These are phyloP conservation scores for Xanthoconium stramineum DNA, from an alignment of 768 basidiomycete species.

Conservation along the genomic window DNA sequence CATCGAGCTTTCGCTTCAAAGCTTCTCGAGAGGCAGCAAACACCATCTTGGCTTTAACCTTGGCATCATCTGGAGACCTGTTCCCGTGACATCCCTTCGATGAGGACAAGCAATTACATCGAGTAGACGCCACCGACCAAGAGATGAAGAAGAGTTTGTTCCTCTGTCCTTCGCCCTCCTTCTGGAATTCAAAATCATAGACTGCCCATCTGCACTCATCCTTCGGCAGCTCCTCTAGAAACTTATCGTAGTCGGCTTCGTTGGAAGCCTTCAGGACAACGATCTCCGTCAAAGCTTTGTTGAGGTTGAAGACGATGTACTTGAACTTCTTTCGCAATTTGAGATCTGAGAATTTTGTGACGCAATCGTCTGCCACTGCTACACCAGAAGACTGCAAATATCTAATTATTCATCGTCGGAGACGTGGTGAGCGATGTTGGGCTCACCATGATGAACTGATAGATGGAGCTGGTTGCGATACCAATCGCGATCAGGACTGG, in stretches of 20 bases:
- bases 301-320: slow-evolving; percentile 83
- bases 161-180: slow-evolving; percentile 56
- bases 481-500: slow-evolving; percentile 22
- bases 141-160: slow-evolving; percentile 85
- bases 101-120: not conserved
- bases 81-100: not conserved
- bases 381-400: slow-evolving; percentile 34
- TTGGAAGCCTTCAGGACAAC: slow-evolving; percentile 64
- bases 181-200: slow-evolving; percentile 86
- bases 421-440: not conserved
- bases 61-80: slow-evolving; percentile 86
- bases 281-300: slow-evolving; percentile 59
- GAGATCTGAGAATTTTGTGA: slow-evolving; percentile 10
- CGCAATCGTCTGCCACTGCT: slow-evolving; percentile 52
- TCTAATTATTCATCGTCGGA: not conserved
- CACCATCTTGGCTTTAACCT: slow-evolving; percentile 91
- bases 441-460: slow-evolving; percentile 32
- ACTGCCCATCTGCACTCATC: slow-evolving; percentile 80
- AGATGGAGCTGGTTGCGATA: slow-evolving; percentile 22
- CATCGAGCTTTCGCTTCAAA: slow-evolving; percentile 69
- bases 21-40: slow-evolving; percentile 89
- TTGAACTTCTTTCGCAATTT: slow-evolving; percentile 55
- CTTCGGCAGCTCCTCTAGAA: slow-evolving; percentile 70
- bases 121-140: slow-evolving; percentile 62
- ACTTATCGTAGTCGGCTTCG: slow-evolving; percentile 60